A percentile compares a stretch with the other conserved stretches of the same genome.
phyloP scores from a whole-genome alignment of 805 yeast genomes.

The Priceomyces melissophilus region DNA sequence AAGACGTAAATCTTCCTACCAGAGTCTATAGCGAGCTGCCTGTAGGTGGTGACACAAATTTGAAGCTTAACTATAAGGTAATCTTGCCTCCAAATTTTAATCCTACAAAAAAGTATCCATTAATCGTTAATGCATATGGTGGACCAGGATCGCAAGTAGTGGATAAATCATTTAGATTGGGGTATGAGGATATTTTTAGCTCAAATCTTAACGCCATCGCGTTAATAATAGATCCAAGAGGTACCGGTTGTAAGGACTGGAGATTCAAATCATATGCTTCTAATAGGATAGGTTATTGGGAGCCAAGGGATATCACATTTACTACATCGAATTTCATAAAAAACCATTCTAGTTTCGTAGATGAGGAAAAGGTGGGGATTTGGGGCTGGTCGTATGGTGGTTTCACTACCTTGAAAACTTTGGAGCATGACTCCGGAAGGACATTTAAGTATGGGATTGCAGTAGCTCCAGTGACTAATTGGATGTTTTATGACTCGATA shows the following conservation, averaged over 20 bases:
- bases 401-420: constrained; percentile 81
- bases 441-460: constrained; percentile 87
- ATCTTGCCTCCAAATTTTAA: constrained; percentile 58
- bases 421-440: constrained; percentile 74
- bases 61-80: constrained; percentile 53
- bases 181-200: constrained; percentile 58
- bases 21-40: constrained; percentile 33
- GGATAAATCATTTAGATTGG: constrained; percentile 43
- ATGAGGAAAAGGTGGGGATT: constrained; percentile 65
- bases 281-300: constrained; percentile 66
- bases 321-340: constrained; percentile 50
- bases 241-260: constrained; percentile 83
- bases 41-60: constrained; percentile 28
- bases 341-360: constrained; percentile 43
- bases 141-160: constrained; percentile 77
- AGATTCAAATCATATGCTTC: constrained; percentile 53
- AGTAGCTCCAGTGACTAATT: constrained; percentile 96
- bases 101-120: constrained; percentile 49
- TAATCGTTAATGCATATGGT: constrained; percentile 68
- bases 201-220: constrained; percentile 59
- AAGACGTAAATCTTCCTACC: constrained; percentile 48
- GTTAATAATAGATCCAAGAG: constrained; percentile 72
- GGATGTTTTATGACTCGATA: constrained; percentile 87
- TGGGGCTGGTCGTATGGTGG: constrained; percentile 99
- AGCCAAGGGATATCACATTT: constrained; percentile 62